These are phyloP conservation scores for Hypomontagnella submonticulosa DNA, from an alignment of 495 filamentous ascomycete species.

Conservation along the genomic window DNA sequence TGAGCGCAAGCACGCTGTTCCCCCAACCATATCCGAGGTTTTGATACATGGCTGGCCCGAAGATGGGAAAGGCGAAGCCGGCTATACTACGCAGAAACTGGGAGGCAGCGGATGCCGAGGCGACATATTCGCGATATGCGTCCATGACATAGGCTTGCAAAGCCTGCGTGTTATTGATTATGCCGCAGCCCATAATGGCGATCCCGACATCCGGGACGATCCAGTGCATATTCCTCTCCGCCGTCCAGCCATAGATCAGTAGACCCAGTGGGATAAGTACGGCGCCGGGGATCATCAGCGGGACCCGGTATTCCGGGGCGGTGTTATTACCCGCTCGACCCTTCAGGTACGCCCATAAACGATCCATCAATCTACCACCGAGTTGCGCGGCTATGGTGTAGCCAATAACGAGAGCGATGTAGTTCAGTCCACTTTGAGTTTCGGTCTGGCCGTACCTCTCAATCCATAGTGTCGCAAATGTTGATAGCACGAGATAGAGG, in stretches of 20 bases:
- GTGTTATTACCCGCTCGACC: conserved; percentile 16
- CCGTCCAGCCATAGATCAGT: conserved; percentile 56
- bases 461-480: conserved; percentile 59
- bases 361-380: conserved; percentile 50
- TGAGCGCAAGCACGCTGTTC: conserved; percentile 63
- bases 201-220: conserved; percentile 52
- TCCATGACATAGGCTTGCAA: conserved; percentile 72
- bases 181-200: conserved; percentile 28
- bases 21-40: conserved; percentile 66
- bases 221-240: conserved; percentile 51
- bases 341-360: conserved; percentile 38
- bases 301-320: conserved; percentile 42
- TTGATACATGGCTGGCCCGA: conserved; percentile 71
- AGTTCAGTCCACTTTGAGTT: conserved; percentile 55
- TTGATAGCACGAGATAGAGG: conserved; percentile 63
- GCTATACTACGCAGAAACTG: conserved; percentile 72
- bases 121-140: conserved; percentile 75
- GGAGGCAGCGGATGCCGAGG: conserved; percentile 72
- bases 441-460: conserved; percentile 49
- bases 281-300: conserved; percentile 41
- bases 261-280: conserved; percentile 41
- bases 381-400: conserved; percentile 57
- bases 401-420: conserved; percentile 65
- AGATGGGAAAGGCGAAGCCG: conserved; percentile 78
- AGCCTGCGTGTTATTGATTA: conserved; percentile 23